These are phyloP conservation scores for Lasiodiplodia hormozganensis DNA, from an alignment of 2,329 filamentous ascomycete species.

Conservation along the genomic window DNA sequence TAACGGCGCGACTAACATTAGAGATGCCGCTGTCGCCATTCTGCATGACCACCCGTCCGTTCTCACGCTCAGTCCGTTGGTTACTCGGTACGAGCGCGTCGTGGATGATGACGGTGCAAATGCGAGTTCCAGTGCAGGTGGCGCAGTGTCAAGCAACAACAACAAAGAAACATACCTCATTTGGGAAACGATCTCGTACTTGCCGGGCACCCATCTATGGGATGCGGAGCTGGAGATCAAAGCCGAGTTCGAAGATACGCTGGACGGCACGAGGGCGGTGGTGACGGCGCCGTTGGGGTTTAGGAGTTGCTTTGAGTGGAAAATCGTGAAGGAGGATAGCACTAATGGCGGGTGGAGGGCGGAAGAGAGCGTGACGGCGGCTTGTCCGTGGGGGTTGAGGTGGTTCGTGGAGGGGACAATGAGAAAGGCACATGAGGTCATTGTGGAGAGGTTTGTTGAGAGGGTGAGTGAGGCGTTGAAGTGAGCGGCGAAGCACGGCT, in stretches of 20 bases:
- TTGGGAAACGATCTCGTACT: conserved; percentile 1
- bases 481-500: no score
- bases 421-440: conserved; percentile 14
- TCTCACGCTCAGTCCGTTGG: conserved; percentile 16
- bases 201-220: conserved; percentile 11
- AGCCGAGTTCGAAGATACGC: conserved; percentile 4
- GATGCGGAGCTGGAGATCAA: not conserved
- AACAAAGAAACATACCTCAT: conserved; percentile 8
- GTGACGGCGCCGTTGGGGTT: conserved; percentile 20
- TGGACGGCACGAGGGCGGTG: not conserved
- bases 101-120: not conserved
- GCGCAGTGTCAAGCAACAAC: not conserved
- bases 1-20: not conserved
- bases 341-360: not conserved
- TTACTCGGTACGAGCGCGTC: conserved; percentile 7
- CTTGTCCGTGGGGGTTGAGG: conserved; percentile 9
- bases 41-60: conserved; percentile 21
- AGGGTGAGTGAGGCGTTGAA: not conserved
- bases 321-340: not conserved
- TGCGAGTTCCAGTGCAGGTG: no score
- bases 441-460: conserved; percentile 20
- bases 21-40: conserved; percentile 1
- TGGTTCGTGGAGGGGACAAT: conserved; percentile 27
- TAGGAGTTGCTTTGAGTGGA: not conserved
- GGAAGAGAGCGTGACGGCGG: not conserved